Base-by-base conservation (phyloP, 129 eudicot genomes). In the Chrysanthemum lavandulifolium region DNA sequence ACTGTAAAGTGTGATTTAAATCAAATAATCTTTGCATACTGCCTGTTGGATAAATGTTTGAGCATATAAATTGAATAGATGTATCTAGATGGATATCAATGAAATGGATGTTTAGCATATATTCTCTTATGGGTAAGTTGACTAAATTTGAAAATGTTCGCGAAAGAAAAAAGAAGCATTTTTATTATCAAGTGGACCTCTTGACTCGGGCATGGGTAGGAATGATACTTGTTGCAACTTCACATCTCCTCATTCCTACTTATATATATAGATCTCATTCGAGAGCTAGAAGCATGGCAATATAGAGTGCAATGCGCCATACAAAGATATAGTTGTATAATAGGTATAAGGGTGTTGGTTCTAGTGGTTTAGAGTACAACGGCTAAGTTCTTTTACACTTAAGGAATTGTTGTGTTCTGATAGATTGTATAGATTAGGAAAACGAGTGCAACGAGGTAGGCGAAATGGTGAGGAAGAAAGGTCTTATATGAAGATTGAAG, bases 401-500 rank as follows among this genome's bases (percentile, higher is more conserved):
- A 50, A 11, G 29, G 11, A 0, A 43, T 13, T 2, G n/a, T 45
- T 75, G 8, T 9, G 19, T 23, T 23, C 0, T 45, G 58, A 63
- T 33, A 29, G n/a, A 55, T 55, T 31, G 13, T 45, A 56, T 25
- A 49, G 43, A 23, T 48, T 50, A 49, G 62, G 9, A 69, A 19
- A 16, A 48, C 1, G 25, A 61, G 71, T 48, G 71, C 13, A 65
- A 66, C 29, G 74, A 33, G 29, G 14, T 1, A 74, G 49, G 4
- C 13, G n/a, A 13, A 45, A 31, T 11, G 51, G 10, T 4, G 58
- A 52, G 80, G 81, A 78, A 78, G 88, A 83, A 77, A 67, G 73
- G 88, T 71, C 82, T 83, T 80, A 79, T 86, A 83, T 86, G 91
- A 72, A 77, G 79, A 72, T 66, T 61, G 56, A 83, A 81, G 77